Percentiles rank a stretch among this genome's conserved stretches.
Conservation (phyloP, 805 yeast species). For the Cyberlindnera americana region DNA sequence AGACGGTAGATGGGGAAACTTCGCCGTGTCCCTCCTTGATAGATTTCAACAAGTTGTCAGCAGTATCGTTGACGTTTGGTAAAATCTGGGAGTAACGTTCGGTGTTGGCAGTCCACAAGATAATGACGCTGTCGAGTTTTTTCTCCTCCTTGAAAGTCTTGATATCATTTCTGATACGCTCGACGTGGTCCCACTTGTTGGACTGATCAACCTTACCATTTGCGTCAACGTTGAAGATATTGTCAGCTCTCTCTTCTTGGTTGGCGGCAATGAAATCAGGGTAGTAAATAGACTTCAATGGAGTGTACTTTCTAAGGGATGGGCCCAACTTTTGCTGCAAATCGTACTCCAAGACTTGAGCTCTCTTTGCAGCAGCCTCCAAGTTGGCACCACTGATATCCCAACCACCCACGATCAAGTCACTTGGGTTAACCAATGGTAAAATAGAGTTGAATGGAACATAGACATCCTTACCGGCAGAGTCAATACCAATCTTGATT, state of each 20-base stretch:
- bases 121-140: conserved; percentile 78
- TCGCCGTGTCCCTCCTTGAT: conserved; percentile 79
- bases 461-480: conserved; percentile 76
- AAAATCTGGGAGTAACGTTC: conserved; percentile 83
- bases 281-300: conserved; percentile 84
- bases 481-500: conserved; percentile 81
- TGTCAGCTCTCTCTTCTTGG: conserved; percentile 89
- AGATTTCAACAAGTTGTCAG: conserved; percentile 69
- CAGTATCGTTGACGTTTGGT: conserved; percentile 82
- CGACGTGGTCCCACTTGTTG: conserved; percentile 87
- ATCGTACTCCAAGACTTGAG: conserved; percentile 82
- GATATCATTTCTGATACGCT: conserved; percentile 80
- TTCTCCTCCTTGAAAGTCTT: conserved; percentile 69
- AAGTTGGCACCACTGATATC: conserved; percentile 75
- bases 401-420: conserved; percentile 91
- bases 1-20: conserved; percentile 88
- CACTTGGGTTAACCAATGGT: conserved; percentile 88
- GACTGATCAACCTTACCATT: conserved; percentile 47
- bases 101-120: conserved; percentile 96
- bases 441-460: conserved; percentile 88
- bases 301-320: conserved; percentile 57
- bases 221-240: conserved; percentile 59
- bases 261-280: conserved; percentile 96
- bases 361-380: conserved; percentile 76
- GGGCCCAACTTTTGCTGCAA: conserved; percentile 73